These are phyloP conservation scores for Gleditsia sinensis DNA, from an alignment of 306 rosid genomes.

Conservation along the genomic window DNA sequence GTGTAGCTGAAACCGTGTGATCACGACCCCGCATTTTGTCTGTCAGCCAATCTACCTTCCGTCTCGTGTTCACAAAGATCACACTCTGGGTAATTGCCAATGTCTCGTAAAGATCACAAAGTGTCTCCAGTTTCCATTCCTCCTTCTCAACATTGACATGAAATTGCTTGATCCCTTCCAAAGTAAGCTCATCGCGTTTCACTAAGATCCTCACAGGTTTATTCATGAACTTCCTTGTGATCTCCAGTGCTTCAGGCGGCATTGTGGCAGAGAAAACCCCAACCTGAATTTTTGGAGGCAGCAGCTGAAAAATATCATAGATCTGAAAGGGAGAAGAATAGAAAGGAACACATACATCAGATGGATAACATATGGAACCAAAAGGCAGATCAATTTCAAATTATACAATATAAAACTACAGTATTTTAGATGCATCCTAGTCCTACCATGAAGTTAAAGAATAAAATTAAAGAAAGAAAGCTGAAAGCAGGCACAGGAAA, in stretches of 20 bases:
- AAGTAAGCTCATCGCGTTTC: constrained; percentile 71
- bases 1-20: constrained; percentile 73
- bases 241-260: constrained; percentile 82
- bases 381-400: not conserved
- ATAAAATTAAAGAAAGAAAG: constrained; percentile 3
- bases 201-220: constrained; percentile 69
- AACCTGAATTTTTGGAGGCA: constrained; percentile 74
- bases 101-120: constrained; percentile 67
- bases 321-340: constrained; percentile 47
- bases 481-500: not conserved
- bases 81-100: constrained; percentile 73
- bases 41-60: constrained; percentile 71
- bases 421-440: not conserved
- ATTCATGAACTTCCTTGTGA: constrained; percentile 76
- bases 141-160: constrained; percentile 64
- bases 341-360: constrained; percentile 12
- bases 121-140: constrained; percentile 75
- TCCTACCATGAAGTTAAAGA: not conserved
- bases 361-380: not conserved
- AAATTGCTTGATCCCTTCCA: constrained; percentile 71
- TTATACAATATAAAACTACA: too few relatives aligned
- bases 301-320: constrained; percentile 77
- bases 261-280: constrained; percentile 80
- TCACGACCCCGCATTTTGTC: constrained; percentile 71
- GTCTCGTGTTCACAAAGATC: constrained; percentile 71